Base-by-base conservation (phyloP, 2,329 filamentous ascomycete genomes). In the Bipolaris sorokiniana region DNA sequence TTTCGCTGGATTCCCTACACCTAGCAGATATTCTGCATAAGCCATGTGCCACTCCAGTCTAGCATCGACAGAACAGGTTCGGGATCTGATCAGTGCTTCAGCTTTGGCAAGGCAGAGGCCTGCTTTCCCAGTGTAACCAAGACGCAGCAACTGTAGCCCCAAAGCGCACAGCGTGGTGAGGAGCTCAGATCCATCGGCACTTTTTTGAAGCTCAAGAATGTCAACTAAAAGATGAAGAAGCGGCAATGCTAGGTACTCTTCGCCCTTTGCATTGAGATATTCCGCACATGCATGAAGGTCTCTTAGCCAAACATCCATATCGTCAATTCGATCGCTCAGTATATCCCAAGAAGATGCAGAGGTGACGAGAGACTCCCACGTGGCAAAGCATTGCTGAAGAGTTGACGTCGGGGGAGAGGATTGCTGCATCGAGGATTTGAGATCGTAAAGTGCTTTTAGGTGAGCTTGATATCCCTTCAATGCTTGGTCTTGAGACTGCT, bases 11-110 rank as follows among this genome's bases (percentile, higher is more conserved):
- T 87, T 86, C 9, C 89, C 89, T 11, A 88, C 83, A 1, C 85
- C 84, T 16, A 93, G 79, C 26, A 88, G 81, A 72, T 92, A 92
- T 72, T 96, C 91, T 0, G 90, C 88, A 59, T 88, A 87, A 0
- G 87, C 86, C 6, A 97, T 77, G 62, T 92, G 84, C 72, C 89
- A 89, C 33, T 81, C 79, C 13, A 89, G 64, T 26, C 73, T 76
- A 13, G 81, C 78, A 48, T 83, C 75, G 9, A 77, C 74, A 3
- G 81, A 79, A 1, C 81, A 63, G 1, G 73, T 71, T 38, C 75
- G 74, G 7, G 72, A 73, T 10, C 71, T 68, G 5, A 82, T 63
- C 48, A 83, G 81, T 18, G 78, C 75, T 60, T 87, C 83, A 3
- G 87, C 86, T 52, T 83, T 82, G 1, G 83, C 80, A 15, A 97